Base-by-base conservation (phyloP, 2,329 filamentous ascomycete genomes). In the Monilinia fructicola region DNA sequence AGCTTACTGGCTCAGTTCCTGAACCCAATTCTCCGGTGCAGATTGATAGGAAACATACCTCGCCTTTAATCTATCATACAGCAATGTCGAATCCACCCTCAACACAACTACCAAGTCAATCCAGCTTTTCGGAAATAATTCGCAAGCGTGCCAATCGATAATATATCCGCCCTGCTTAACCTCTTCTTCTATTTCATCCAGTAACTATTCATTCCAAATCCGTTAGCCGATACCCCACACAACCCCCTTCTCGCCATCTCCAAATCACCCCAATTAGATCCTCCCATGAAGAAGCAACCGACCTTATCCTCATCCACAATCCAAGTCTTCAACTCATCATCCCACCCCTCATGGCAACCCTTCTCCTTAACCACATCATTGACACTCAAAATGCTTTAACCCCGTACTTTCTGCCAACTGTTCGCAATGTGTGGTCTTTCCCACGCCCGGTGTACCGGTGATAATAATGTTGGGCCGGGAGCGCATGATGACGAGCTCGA, bases 141-240 rank as follows among this genome's bases (percentile, higher is more conserved):
- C 95, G 80, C 94, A 98, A 2, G 93, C 94, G 79, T 99, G 95
- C 94, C 95, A 99, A 80, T 99, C 95, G 75, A 99, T 90, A 73
- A 99, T 87, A 78, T 87, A 91, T 26, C 95, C 95, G 67, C 94
- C 94, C 26, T 85, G 80, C 69, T 88, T 85, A 50, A 91, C 84
- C 69, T 95, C 89, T 66, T 91, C 85, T 79, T 98, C 95, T 67
- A 99, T 90, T 58, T 90, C 87, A 77, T 99, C 95, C 28, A 99
- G 84, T 42, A 99, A 81, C 88, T 93, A 73, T 44, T n/a, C 11
- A 23, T 14, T 10, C 31, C 31, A 50, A 46, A 50, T 12, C 31
- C 16, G 42, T 67, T 50, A 67, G 35, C 46, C 38, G 42, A n/a
- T 31, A 44, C 5, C 14, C 16, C 21, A 31, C 35, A 14, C 35